Evolutionary conservation across 2,329 filamentous ascomycete genomes (phyloP).

Genomic region (Magnaporthales sp.): DNA sequence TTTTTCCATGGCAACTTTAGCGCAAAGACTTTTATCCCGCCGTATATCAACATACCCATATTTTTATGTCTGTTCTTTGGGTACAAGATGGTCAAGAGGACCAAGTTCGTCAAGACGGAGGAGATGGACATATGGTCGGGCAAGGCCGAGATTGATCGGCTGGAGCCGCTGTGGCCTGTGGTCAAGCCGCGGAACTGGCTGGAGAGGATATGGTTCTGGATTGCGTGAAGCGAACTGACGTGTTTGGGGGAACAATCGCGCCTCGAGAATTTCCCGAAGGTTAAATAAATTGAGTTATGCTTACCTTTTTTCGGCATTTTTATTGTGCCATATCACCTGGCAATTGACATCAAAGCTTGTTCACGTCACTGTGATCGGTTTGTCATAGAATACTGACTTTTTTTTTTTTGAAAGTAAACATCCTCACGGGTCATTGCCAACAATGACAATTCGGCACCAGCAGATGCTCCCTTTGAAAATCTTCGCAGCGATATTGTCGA

Average conservation of each 20-base stretch:
- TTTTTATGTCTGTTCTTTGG: constrained; percentile 13
- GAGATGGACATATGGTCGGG: constrained; percentile 29
- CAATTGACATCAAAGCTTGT: background rate
- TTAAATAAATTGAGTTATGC: too few relatives aligned
- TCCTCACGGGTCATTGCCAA: too few relatives aligned
- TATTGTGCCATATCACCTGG: background rate
- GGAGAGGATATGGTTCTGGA: constrained; percentile 48
- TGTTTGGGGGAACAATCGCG: too few relatives aligned
- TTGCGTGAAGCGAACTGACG: constrained; percentile 32
- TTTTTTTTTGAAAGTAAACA: too few relatives aligned
- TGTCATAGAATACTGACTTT: too few relatives aligned
- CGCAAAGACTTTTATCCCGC: constrained; percentile 17
- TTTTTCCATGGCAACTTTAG: constrained; percentile 50
- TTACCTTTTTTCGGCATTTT: background rate
- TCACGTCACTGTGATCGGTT: background rate
- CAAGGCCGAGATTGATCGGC: constrained; percentile 48
- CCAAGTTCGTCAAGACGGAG: constrained; percentile 6
- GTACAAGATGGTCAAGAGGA: constrained; percentile 13
- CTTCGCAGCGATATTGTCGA: too few relatives aligned
- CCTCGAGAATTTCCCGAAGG: too few relatives aligned
- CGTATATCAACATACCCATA: constrained; percentile 27
- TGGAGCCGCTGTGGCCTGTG: constrained; percentile 25
- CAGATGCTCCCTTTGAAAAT: too few relatives aligned
- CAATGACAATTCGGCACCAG: too few relatives aligned
- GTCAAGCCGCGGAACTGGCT: constrained; percentile 41